phyloP scores from a whole-genome alignment of 305 asterid species.

The Petunia hybrid region DNA sequence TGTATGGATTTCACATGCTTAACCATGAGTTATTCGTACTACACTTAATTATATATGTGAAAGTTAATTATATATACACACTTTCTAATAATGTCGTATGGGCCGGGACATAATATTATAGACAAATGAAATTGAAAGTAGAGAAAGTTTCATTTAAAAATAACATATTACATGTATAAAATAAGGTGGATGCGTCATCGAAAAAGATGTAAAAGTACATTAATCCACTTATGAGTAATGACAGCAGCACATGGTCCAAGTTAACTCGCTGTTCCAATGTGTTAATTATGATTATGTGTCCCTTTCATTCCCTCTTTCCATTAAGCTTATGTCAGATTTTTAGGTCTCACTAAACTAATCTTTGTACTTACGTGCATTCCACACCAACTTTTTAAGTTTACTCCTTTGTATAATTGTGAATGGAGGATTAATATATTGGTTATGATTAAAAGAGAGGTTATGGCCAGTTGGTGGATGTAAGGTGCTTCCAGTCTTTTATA shows the following conservation, averaged over 20 bases:
- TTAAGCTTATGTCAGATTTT: constrained; percentile 48
- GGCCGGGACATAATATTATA: neutral
- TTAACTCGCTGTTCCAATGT: neutral
- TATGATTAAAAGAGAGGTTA: neutral
- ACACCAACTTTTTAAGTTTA: constrained; percentile 13
- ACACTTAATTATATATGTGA: neutral
- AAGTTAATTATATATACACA: neutral
- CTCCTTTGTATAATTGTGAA: neutral
- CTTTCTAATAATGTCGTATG: neutral
- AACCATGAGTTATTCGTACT: neutral
- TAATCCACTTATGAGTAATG: constrained; percentile 20
- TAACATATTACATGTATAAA: neutral
- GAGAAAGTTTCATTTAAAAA: neutral
- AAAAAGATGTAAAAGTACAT: constrained; percentile 20
- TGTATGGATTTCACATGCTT: neutral
- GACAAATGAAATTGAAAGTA: neutral
- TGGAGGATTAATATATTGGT: neutral
- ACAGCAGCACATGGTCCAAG: constrained; percentile 26
- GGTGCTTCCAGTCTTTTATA: neutral
- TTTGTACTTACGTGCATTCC: constrained; percentile 34
- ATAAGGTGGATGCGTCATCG: constrained; percentile 25
- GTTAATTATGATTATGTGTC: constrained; percentile 41
- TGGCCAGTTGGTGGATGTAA: constrained; percentile 1
- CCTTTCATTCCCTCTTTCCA: constrained; percentile 42
- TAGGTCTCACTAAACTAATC: constrained; percentile 18